Evolutionary conservation across 2,329 filamentous ascomycete genomes (phyloP).

Genomic region (Penicillium sp.): DNA sequence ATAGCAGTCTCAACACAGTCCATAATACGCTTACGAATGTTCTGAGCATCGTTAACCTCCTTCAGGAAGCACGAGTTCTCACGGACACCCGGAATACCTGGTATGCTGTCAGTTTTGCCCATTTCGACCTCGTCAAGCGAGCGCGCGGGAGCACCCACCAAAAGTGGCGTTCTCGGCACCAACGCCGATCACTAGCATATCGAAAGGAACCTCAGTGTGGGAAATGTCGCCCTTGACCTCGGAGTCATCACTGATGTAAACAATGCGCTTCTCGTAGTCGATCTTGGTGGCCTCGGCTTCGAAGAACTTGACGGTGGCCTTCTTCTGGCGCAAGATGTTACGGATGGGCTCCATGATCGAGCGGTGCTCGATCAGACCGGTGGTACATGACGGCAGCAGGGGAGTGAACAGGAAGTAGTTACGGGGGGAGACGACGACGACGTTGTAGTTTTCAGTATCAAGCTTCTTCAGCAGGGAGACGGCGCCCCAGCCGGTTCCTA

Average conservation of each 20-base stretch:
- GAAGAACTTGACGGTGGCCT: conserved; percentile 89
- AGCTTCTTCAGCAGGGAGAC: conserved; percentile 97
- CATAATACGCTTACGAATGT: conserved; percentile 98
- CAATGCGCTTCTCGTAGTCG: conserved; percentile 81
- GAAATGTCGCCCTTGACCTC: conserved; percentile 80
- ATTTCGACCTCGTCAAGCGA: background rate
- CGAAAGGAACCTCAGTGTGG: conserved; percentile 87
- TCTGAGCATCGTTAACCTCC: conserved; percentile 93
- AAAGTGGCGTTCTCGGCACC: conserved; percentile 98
- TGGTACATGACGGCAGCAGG: conserved; percentile 93
- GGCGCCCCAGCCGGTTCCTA: conserved; percentile 93
- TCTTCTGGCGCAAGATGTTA: conserved; percentile 92
- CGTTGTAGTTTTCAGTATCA: conserved; percentile 98
- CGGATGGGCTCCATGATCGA: conserved; percentile 99
- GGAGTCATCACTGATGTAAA: conserved; percentile 87
- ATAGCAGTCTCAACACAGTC: conserved; percentile 98
- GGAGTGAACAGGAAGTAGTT: conserved; percentile 99
- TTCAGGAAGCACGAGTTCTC: conserved; percentile 98
- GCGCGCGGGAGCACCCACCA: conserved; percentile 50
- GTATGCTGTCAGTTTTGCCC: conserved; percentile 9
- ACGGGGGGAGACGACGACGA: conserved; percentile 92
- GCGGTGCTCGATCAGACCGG: conserved; percentile 94
- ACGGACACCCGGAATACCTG: conserved; percentile 81
- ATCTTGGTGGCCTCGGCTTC: conserved; percentile 96
- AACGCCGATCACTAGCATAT: conserved; percentile 96